Evolutionary conservation across 352 stramenopile genomes (phyloP).

Genomic region (Pythium folliculosum): DNA sequence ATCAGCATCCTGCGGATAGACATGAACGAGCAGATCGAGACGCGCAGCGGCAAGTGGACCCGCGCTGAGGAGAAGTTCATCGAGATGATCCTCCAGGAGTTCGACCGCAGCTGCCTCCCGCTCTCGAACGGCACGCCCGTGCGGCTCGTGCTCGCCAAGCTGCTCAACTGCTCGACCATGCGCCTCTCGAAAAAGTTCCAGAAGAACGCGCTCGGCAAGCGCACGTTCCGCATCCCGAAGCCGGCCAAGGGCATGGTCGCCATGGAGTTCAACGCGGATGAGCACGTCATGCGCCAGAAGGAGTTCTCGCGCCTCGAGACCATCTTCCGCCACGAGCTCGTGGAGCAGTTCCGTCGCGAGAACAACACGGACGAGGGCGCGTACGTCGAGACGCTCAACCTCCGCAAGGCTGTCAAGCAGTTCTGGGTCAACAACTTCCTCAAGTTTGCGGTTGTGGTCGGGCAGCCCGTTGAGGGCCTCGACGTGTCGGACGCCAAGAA

Average conservation of each 20-base stretch:
- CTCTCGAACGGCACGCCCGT: constrained; percentile 84
- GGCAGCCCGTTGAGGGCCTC: constrained; percentile 69
- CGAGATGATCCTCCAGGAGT: constrained; percentile 79
- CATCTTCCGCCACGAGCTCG: constrained; percentile 80
- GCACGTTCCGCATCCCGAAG: constrained; percentile 82
- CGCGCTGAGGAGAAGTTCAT: constrained; percentile 86
- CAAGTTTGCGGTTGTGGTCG: constrained; percentile 78
- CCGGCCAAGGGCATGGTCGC: constrained; percentile 59
- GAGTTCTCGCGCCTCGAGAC: constrained; percentile 73
- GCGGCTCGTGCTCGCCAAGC: constrained; percentile 77
- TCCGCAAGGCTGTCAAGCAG: constrained; percentile 78
- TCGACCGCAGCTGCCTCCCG: constrained; percentile 71
- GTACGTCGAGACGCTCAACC: constrained; percentile 66
- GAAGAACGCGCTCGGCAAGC: constrained; percentile 85
- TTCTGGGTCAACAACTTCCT: constrained; percentile 88
- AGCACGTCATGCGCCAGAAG: constrained; percentile 67
- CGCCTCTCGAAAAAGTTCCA: constrained; percentile 89
- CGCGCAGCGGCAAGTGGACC: constrained; percentile 85
- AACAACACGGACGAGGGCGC: constrained; percentile 83
- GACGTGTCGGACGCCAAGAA: constrained; percentile 85
- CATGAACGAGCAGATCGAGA: constrained; percentile 71
- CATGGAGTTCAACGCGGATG: constrained; percentile 67
- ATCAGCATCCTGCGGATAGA: constrained; percentile 70
- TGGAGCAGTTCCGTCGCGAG: constrained; percentile 79
- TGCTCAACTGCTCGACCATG: constrained; percentile 91